Evolutionary conservation across 495 filamentous ascomycete genomes (phyloP), one percentile per base, ranked within the genome.

Genomic region (Podospora pseudoanserina): DNA sequence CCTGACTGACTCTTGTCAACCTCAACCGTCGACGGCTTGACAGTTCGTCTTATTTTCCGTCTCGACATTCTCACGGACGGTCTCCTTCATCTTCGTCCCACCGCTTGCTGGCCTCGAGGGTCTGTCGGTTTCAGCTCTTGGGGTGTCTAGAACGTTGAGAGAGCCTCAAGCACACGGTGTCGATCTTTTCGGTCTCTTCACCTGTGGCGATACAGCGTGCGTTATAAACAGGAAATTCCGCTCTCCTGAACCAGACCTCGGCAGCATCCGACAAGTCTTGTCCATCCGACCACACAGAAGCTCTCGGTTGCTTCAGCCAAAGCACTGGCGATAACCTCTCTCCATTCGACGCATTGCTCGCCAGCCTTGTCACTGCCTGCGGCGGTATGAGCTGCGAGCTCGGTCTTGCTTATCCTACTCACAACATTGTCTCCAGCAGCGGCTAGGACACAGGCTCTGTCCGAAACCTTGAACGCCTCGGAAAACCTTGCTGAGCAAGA

Each of bases 251-350:
- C 55, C n/a, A 58, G 55, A 49, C 39, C 39, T 49, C 39, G 39
- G 39, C 39, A 49, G 39, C 39, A 49, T 3, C 39, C 39, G 39
- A 49, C 39, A 49, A 49, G 39, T 11, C 13, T 49, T 49, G 7
- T 16, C 1, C 23, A 23, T 49, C 39, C 39, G 39, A 49, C 39
- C 39, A 49, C 39, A 49, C 39, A 3, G 23, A 58, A 58, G 4
- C 55, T 26, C 11, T 9, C 23, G 5, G n/a, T 58, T 58, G 19
- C 11, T 58, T 58, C 55, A 19, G 5, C 7, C 55, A 19, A 26
- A 20, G 18, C 5, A 5, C 5, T 58, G n/a, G 28, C n/a, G 53
- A 23, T 23, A 60, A 60, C 63, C 56, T 32, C 58, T 69, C 67
- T 20, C 23, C 23, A 60, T 60, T n/a, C 55, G 19, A 44, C 58